Conservation (phyloP, 2,329 filamentous ascomycete genomes). For the Penicillium sp. region DNA sequence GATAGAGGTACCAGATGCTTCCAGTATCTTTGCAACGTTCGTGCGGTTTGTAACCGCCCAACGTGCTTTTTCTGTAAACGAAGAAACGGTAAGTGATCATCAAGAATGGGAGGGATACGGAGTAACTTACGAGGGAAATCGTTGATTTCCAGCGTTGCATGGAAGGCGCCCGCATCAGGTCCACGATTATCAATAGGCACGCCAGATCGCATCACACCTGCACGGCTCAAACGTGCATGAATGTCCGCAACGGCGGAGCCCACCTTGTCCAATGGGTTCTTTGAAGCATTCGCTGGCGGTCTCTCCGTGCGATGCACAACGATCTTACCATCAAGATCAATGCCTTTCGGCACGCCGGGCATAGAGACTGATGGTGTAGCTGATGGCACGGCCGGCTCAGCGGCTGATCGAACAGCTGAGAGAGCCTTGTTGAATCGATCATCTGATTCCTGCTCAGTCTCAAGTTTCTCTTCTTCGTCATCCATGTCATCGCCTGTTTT, state of each 20-base stretch:
- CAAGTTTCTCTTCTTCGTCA: slow-evolving; percentile 69
- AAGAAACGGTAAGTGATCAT: slow-evolving; percentile 10
- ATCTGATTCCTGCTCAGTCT: slow-evolving; percentile 53
- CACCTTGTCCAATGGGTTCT: slow-evolving; percentile 78
- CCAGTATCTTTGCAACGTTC: slow-evolving; percentile 96
- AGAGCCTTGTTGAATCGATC: slow-evolving; percentile 60
- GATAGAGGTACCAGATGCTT: slow-evolving; percentile 91
- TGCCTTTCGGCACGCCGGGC: slow-evolving; percentile 54
- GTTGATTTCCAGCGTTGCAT: slow-evolving; percentile 97
- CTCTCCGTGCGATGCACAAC: slow-evolving; percentile 70
- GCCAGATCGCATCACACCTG: slow-evolving; percentile 83
- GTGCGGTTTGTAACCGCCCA: slow-evolving; percentile 99
- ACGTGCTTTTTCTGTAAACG: slow-evolving; percentile 72
- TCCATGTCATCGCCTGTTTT: slow-evolving; percentile 83
- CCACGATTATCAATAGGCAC: slow-evolving; percentile 98
- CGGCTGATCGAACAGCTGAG: slow-evolving; percentile 62
- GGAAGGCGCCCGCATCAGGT: slow-evolving; percentile 92
- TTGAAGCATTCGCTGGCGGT: slow-evolving; percentile 48
- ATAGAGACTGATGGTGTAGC: slow-evolving; percentile 27
- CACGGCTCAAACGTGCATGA: slow-evolving; percentile 83
- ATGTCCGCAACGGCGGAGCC: slow-evolving; percentile 89
- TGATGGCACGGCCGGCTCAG: slow-evolving; percentile 41
- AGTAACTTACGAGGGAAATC: slow-evolving; percentile 75
- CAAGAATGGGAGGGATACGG: neutral
- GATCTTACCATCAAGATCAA: slow-evolving; percentile 67